Evolutionary conservation across 257 asterid genomes (phyloP).

Genomic region (Parsonsia alboflavescens): DNA sequence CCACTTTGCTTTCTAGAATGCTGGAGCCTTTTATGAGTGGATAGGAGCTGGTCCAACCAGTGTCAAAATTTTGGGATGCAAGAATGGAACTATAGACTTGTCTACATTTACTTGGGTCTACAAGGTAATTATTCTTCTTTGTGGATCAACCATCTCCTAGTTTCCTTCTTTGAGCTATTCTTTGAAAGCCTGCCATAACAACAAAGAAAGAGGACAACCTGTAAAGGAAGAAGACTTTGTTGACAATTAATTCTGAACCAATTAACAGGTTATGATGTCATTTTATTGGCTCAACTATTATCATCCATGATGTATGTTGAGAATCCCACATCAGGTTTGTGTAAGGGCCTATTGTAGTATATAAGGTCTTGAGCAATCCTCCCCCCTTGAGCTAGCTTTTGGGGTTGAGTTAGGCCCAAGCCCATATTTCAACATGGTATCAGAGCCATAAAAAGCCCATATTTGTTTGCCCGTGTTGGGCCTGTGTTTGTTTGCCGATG

Average conservation of each 20-base stretch:
- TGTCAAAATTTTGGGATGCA: conserved; percentile 62
- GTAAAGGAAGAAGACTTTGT: neutral
- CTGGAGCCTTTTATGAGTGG: conserved; percentile 87
- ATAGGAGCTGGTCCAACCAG: conserved; percentile 79
- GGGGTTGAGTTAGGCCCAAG: no score
- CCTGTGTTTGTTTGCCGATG: no score
- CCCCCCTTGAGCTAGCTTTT: no score
- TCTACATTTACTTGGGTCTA: conserved; percentile 61
- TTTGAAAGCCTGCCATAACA: neutral
- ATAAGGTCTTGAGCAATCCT: no score
- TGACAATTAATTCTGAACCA: neutral
- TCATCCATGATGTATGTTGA: neutral
- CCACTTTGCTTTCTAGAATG: conserved; percentile 46
- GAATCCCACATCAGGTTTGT: no score
- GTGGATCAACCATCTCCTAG: neutral
- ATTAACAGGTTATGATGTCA: neutral
- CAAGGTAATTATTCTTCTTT: conserved; percentile 45
- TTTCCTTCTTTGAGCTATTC: neutral
- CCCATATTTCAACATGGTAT: no score
- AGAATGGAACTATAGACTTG: conserved; percentile 60
- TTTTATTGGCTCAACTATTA: neutral
- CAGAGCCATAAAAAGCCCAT: no score
- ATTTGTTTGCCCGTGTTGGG: no score
- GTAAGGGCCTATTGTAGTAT: no score
- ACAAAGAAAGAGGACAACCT: neutral